Percentiles rank a stretch among this genome's conserved stretches.
These are phyloP conservation scores for Ophiostoma sp. DNA, from an alignment of 2,329 filamentous ascomycete species.

Conservation along the genomic window DNA sequence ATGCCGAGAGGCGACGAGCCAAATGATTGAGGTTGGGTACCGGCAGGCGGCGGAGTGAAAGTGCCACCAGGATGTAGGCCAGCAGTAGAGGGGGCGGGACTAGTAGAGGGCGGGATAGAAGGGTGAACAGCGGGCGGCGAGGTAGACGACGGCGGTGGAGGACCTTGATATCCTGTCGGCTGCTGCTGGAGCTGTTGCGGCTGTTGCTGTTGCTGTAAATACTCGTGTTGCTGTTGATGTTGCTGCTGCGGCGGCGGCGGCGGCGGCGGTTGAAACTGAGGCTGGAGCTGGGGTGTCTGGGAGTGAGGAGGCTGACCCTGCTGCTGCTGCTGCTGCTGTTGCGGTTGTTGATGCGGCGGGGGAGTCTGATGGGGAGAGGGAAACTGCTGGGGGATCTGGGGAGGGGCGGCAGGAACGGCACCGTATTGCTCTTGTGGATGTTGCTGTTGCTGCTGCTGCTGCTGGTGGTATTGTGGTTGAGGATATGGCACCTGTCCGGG, in stretches of 20 bases:
- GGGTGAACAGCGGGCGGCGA: conserved; percentile 37
- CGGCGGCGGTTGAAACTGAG: conserved; percentile 1
- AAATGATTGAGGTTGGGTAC: conserved; percentile 18
- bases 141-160: conserved; percentile 17
- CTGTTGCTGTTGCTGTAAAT: conserved; percentile 20
- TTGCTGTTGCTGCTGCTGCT: conserved; percentile 20
- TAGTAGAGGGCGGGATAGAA: conserved; percentile 42
- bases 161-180: conserved; percentile 27
- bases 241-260: conserved; percentile 17
- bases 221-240: conserved; percentile 9
- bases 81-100: conserved; percentile 15
- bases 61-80: conserved; percentile 18
- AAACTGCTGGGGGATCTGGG: conserved; percentile 50
- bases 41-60: conserved; percentile 19
- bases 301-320: conserved; percentile 24
- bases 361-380: conserved; percentile 27
- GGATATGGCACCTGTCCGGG: conserved; percentile 29
- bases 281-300: conserved; percentile 26
- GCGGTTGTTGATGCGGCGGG: conserved; percentile 19
- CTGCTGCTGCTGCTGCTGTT: conserved; percentile 1
- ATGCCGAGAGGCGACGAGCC: conserved; percentile 23
- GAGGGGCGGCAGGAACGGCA: conserved; percentile 31
- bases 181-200: conserved; percentile 31
- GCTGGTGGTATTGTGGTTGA: conserved; percentile 18
- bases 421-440: conserved; percentile 21